These are phyloP conservation scores for Fraxinus sp. DNA, from an alignment of 305 asterid genomes.

Conservation along the genomic window DNA sequence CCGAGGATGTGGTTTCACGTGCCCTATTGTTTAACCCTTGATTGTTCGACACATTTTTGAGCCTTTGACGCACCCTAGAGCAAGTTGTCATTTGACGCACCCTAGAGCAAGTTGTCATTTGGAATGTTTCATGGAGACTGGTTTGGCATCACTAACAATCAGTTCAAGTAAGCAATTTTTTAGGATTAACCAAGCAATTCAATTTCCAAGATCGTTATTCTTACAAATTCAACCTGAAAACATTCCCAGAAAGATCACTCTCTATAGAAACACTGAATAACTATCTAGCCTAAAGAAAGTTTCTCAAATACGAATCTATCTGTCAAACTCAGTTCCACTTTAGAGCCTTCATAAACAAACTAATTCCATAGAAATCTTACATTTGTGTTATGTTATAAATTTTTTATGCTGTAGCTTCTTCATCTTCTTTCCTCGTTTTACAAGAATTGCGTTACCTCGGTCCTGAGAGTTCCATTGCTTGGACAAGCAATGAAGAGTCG, in stretches of 20 bases:
- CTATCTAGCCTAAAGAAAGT: not conserved
- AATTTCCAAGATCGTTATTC: conserved; percentile 5
- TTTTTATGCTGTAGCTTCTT: not conserved
- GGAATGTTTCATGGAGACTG: not conserved
- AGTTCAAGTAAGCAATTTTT: conserved; percentile 29
- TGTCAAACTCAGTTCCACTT: conserved; percentile 11
- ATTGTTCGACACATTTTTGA: not conserved
- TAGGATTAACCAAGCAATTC: not conserved
- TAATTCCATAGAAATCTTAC: conserved; percentile 6
- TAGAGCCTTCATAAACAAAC: conserved; percentile 23
- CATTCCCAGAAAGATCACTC: not conserved
- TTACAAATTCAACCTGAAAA: conserved; percentile 6
- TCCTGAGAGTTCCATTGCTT: conserved; percentile 95
- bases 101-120: not conserved
- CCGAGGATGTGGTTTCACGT: not conserved
- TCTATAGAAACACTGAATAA: not conserved
- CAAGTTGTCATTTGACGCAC: no score
- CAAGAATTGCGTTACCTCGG: conserved; percentile 54
- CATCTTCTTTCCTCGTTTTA: not conserved
- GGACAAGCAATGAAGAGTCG: conserved; percentile 78
- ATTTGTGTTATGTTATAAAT: not conserved
- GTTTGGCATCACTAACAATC: no score
- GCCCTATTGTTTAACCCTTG: not conserved
- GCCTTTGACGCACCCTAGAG: not conserved
- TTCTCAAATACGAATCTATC: conserved; percentile 21